phyloP scores from a whole-genome alignment of 306 rosid species.

The Inga laurina region DNA sequence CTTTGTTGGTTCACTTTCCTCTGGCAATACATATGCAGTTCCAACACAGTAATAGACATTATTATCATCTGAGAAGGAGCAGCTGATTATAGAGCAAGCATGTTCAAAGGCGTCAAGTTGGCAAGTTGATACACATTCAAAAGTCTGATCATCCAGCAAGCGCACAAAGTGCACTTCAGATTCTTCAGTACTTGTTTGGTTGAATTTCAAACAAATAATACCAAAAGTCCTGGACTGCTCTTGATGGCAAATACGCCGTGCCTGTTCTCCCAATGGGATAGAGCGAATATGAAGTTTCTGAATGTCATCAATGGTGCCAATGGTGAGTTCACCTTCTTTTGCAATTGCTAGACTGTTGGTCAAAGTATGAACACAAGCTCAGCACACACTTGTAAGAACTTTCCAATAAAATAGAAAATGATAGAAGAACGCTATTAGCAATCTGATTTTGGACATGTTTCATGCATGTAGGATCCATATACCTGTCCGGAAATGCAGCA shows the following conservation, averaged over 20 bases:
- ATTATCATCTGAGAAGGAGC: slow-evolving; percentile 95
- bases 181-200: slow-evolving; percentile 77
- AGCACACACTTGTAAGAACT: not conserved
- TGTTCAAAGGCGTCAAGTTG: slow-evolving; percentile 82
- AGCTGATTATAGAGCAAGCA: slow-evolving; percentile 93
- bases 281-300: slow-evolving; percentile 99
- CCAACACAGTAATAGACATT: slow-evolving; percentile 94
- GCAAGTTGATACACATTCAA: slow-evolving; percentile 83
- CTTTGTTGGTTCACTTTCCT: slow-evolving; percentile 96
- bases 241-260: slow-evolving; percentile 94
- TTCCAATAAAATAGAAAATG: slow-evolving; percentile 26
- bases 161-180: slow-evolving; percentile 87
- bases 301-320: slow-evolving; percentile 97
- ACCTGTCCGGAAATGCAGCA: slow-evolving; percentile 99
- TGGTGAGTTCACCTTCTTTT: slow-evolving; percentile 96
- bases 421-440: not conserved
- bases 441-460: not conserved
- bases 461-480: slow-evolving; percentile 19
- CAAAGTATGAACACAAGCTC: slow-evolving; percentile 16
- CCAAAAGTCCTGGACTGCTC: slow-evolving; percentile 97
- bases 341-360: slow-evolving; percentile 91
- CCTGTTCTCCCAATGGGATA: slow-evolving; percentile 93
- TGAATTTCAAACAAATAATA: slow-evolving; percentile 76
- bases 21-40: slow-evolving; percentile 93
- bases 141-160: slow-evolving; percentile 93